These are phyloP conservation scores for Pterocarpus santalinus DNA, from an alignment of 306 rosid species.

Conservation along the genomic window DNA sequence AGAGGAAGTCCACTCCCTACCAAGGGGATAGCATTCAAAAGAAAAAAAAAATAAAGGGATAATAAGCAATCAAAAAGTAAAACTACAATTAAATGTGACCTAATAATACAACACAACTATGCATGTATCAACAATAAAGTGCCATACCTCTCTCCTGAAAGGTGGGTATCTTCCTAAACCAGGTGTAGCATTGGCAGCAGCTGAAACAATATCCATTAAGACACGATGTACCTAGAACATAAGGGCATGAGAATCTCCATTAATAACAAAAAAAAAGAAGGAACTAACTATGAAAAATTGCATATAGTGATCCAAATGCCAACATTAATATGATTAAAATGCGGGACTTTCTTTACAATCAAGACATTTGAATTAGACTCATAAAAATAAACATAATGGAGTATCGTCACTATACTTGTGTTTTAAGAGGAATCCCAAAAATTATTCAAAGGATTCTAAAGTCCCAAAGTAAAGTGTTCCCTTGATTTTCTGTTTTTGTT, in stretches of 20 bases:
- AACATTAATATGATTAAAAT: slow-evolving; percentile 9
- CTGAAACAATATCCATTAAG: slow-evolving; percentile 82
- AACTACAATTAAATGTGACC: slow-evolving; percentile 13
- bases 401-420: background rate
- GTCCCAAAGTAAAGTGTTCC: slow-evolving; percentile 2
- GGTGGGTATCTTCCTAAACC: slow-evolving; percentile 99
- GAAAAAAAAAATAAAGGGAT: background rate
- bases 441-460: background rate
- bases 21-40: slow-evolving; percentile 14
- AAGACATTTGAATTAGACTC: slow-evolving; percentile 9
- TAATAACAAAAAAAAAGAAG: slow-evolving; percentile 34
- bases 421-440: slow-evolving; percentile 17
- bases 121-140: slow-evolving; percentile 32
- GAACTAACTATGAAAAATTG: slow-evolving; percentile 1
- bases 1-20: slow-evolving; percentile 27
- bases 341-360: slow-evolving; percentile 14
- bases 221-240: slow-evolving; percentile 86
- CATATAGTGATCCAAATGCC: slow-evolving; percentile 19
- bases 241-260: slow-evolving; percentile 42
- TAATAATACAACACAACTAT: background rate
- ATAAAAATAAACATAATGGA: background rate
- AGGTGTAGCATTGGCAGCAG: slow-evolving; percentile 93
- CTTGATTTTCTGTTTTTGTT: background rate
- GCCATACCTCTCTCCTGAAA: slow-evolving; percentile 94
- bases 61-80: slow-evolving; percentile 3